Percentiles rank a stretch among this genome's conserved stretches.
Evolutionary conservation across 257 asterid species (phyloP).

Genomic region (Paraleonurus japonicus): DNA sequence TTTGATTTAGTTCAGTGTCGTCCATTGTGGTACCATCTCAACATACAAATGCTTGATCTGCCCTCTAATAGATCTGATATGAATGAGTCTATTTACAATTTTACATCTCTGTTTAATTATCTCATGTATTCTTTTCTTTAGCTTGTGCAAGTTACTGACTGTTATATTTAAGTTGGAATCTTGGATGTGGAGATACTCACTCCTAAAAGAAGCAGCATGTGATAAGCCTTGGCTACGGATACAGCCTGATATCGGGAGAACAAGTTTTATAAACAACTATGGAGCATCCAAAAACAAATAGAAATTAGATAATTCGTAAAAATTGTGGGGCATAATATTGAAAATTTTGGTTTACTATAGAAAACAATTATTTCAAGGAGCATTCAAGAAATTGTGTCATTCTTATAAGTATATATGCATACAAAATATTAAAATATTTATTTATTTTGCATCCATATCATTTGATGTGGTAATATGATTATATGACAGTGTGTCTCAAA

Average conservation of each 20-base stretch:
- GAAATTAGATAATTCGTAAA: neutral
- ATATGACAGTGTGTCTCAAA: neutral
- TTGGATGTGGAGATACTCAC: too few relatives aligned
- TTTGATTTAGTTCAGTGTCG: neutral
- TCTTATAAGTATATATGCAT: neutral
- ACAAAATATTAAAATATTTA: neutral
- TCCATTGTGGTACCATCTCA: neutral
- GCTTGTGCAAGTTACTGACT: constrained; percentile 2
- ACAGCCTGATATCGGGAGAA: too few relatives aligned
- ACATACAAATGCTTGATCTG: neutral
- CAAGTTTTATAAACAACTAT: neutral
- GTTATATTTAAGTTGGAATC: too few relatives aligned
- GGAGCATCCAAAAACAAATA: neutral
- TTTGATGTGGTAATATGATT: neutral
- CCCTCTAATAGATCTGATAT: neutral
- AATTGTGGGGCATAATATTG: neutral
- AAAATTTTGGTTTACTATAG: neutral
- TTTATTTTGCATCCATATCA: neutral
- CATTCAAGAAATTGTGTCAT: neutral
- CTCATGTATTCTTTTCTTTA: neutral
- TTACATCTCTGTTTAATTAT: neutral
- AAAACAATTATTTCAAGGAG: neutral
- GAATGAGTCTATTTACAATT: neutral
- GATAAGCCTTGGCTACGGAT: too few relatives aligned
- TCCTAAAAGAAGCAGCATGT: too few relatives aligned